Conservation (phyloP, 2,329 filamentous ascomycete genomes). For the Neofusicoccum sp. region DNA sequence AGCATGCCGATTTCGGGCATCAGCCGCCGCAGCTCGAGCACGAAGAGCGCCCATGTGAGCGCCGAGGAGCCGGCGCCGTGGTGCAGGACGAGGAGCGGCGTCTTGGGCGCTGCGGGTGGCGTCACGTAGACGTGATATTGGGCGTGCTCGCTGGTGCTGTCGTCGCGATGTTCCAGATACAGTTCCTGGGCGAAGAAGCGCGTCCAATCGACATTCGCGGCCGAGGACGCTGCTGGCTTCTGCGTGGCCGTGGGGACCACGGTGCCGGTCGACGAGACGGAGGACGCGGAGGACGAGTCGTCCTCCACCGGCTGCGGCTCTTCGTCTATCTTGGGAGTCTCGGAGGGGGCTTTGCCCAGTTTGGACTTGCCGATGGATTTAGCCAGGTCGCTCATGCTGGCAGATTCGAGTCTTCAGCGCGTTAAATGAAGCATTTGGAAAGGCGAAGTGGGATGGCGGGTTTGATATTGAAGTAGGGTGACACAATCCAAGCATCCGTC, state of each 20-base stretch:
- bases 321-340: constrained; percentile 54
- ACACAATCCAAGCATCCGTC: neutral
- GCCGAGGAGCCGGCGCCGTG: constrained; percentile 94
- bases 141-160: constrained; percentile 43
- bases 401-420: neutral
- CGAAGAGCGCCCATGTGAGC: constrained; percentile 83
- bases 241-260: constrained; percentile 74
- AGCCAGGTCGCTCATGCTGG: constrained; percentile 74
- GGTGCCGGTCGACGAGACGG: constrained; percentile 91
- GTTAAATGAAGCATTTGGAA: neutral
- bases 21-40: constrained; percentile 71
- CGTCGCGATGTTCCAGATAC: constrained; percentile 57
- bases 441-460: neutral
- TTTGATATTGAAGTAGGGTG: neutral
- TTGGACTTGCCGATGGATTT: constrained; percentile 76
- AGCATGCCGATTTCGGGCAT: constrained; percentile 80
- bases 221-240: constrained; percentile 52
- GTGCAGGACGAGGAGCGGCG: constrained; percentile 87
- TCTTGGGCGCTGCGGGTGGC: constrained; percentile 64
- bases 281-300: constrained; percentile 61
- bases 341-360: constrained; percentile 54
- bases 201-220: constrained; percentile 76
- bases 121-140: constrained; percentile 85
- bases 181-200: constrained; percentile 89
- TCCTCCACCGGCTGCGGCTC: constrained; percentile 39